Evolutionary conservation across 495 filamentous ascomycete genomes (phyloP), one percentile per base, ranked within the genome.

Genomic region (Podospora bellae-mahoneyi): DNA sequence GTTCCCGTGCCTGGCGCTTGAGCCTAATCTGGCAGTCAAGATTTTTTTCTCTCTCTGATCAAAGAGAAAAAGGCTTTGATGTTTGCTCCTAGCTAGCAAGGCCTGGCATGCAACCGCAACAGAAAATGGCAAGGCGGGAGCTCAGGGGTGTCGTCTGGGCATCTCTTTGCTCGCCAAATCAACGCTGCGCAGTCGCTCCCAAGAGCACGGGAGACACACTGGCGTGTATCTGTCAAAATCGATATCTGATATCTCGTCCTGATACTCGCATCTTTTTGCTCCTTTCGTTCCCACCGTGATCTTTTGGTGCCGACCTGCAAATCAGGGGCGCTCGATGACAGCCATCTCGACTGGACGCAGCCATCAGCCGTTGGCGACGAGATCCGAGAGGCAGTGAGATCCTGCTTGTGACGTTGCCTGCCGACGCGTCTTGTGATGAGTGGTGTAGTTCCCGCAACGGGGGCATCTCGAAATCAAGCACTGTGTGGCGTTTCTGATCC

Each of bases 61-160:
- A 56, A 58, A 58, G 23, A 58, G 18, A 20, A 26, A 58, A 58
- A 10, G 39, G 9, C 13, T 48, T 48, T 16, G 2, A 48, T 48
- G 39, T 48, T 48, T 48, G 39, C 4, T 26, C 55, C 55, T 58
- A 26, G 19, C 55, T 58, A 26, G n/a, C 3, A 19, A 26, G 23
- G 23, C 55, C 55, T 5, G 18, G 55, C 2, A 19, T 58, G 55
- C 55, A 58, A 26, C 23, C n/a, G 55, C n/a, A 58, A 58, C 19
- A 58, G 55, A 58, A 58, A 58, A 58, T 1, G 55, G 55, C 55
- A 58, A 58, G 18, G 55, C 23, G n/a, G 19, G 55, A 23, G 55
- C n/a, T 58, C 55, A 58, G 55, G 55, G 55, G 55, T 26, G 55
- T n/a, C 23, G 55, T 58, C 55, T 58, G n/a, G 55, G 55, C 55